A percentile compares a stretch with the other conserved stretches of the same genome.
Evolutionary conservation across 768 basidiomycete species (phyloP).

Genomic region (Amanita fuliginea): DNA sequence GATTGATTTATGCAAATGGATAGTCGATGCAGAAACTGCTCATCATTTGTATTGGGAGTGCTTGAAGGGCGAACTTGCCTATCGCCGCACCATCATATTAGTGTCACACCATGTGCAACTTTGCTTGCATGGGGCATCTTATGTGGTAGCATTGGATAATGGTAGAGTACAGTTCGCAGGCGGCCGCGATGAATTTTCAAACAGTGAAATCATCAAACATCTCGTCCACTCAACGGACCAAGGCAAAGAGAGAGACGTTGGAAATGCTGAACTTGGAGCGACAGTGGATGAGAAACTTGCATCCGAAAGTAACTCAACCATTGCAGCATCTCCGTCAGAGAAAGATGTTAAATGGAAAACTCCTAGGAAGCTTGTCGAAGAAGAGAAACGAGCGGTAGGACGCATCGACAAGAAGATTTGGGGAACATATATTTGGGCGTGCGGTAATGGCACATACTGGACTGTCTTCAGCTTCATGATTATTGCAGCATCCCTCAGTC

Average conservation of each 20-base stretch:
- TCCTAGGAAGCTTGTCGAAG: constrained; percentile 74
- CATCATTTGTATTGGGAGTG: constrained; percentile 80
- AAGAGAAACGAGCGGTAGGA: constrained; percentile 56
- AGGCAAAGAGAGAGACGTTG: constrained; percentile 24
- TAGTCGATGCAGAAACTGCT: constrained; percentile 89
- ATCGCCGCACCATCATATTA: constrained; percentile 75
- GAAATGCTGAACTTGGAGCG: constrained; percentile 7
- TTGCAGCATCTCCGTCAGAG: constrained; percentile 21
- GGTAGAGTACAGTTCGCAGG: constrained; percentile 75
- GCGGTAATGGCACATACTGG: constrained; percentile 35
- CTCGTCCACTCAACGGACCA: constrained; percentile 43
- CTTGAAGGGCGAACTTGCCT: constrained; percentile 73
- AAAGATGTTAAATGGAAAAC: constrained; percentile 23
- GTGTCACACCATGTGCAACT: constrained; percentile 95
- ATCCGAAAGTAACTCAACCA: constrained; percentile 31
- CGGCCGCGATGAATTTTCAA: constrained; percentile 46
- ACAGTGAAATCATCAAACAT: constrained; percentile 45
- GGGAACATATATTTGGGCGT: constrained; percentile 27
- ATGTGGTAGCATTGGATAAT: constrained; percentile 77
- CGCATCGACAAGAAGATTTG: constrained; percentile 50
- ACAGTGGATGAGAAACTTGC: constrained; percentile 1
- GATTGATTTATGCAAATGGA: not conserved
- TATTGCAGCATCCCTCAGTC: constrained; percentile 39
- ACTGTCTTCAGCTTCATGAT: constrained; percentile 31
- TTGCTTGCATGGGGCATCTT: constrained; percentile 67